These are phyloP conservation scores for Clarireedia sp. DNA, from an alignment of 2,329 filamentous ascomycete species.

Conservation along the genomic window DNA sequence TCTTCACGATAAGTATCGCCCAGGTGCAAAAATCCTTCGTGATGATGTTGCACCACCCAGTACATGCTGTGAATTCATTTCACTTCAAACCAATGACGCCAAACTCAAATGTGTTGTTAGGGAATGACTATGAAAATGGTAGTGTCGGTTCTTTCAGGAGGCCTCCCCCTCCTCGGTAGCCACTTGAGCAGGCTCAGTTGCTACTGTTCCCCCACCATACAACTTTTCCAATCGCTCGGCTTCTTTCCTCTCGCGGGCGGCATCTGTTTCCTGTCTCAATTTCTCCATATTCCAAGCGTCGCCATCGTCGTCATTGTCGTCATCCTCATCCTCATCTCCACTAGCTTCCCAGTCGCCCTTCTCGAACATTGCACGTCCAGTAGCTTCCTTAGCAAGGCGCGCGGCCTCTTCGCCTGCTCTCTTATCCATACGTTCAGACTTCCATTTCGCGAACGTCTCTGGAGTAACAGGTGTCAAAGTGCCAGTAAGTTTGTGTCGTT, in stretches of 20 bases:
- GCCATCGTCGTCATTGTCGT: slow-evolving; percentile 38
- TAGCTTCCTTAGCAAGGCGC: slow-evolving; percentile 86
- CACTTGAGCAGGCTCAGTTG: slow-evolving; percentile 11
- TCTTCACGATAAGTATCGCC: too few relatives aligned
- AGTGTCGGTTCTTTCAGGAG: slow-evolving; percentile 14
- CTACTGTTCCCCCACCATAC: slow-evolving; percentile 13
- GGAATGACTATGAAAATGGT: neutral
- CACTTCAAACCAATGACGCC: slow-evolving; percentile 19
- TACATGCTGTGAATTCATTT: neutral
- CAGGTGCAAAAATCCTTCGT: neutral
- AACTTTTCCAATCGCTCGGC: slow-evolving; percentile 51
- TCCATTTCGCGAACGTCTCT: slow-evolving; percentile 94
- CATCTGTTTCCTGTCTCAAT: slow-evolving; percentile 78
- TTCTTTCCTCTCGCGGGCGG: slow-evolving; percentile 64
- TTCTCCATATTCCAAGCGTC: slow-evolving; percentile 72
- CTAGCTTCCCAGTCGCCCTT: slow-evolving; percentile 82
- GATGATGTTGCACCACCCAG: too few relatives aligned
- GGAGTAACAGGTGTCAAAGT: slow-evolving; percentile 87
- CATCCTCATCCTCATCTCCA: slow-evolving; percentile 44
- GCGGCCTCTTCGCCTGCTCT: slow-evolving; percentile 91
- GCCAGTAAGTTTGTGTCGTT: slow-evolving; percentile 90
- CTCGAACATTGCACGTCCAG: slow-evolving; percentile 90
- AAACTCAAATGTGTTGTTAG: slow-evolving; percentile 15
- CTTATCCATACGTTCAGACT: slow-evolving; percentile 88
- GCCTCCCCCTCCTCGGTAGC: slow-evolving; percentile 16